Conservation (phyloP, 2,329 filamentous ascomycete species). For the Beauveria sp. region DNA sequence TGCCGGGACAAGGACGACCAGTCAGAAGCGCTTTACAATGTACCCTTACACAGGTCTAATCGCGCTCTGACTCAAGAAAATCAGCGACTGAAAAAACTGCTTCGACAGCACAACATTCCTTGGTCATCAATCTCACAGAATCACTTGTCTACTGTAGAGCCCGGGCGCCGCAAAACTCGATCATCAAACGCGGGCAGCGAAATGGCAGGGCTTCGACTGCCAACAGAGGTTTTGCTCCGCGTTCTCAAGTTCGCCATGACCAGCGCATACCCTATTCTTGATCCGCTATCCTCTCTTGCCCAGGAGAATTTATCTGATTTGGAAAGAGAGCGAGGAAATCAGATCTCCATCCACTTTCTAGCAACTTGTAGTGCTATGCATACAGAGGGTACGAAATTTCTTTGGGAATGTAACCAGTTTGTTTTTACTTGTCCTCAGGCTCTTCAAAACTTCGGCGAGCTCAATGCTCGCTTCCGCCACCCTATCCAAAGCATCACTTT, state of each 20-base stretch:
- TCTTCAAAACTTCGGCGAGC: constrained; percentile 40
- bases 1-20: constrained; percentile 45
- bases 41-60: constrained; percentile 40
- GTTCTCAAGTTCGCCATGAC: constrained; percentile 46
- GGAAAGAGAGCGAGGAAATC: constrained; percentile 37
- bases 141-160: constrained; percentile 25
- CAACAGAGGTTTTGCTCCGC: constrained; percentile 44
- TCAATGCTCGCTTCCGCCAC: constrained; percentile 34
- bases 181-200: constrained; percentile 23
- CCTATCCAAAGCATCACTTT: constrained; percentile 40
- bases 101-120: constrained; percentile 44
- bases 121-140: constrained; percentile 36
- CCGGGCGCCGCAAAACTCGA: constrained; percentile 26
- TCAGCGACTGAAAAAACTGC: constrained; percentile 39
- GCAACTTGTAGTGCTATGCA: constrained; percentile 43
- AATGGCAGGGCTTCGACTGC: constrained; percentile 34
- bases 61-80: constrained; percentile 41
- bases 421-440: constrained; percentile 46
- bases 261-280: constrained; percentile 42
- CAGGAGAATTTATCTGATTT: constrained; percentile 34
- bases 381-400: constrained; percentile 38
- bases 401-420: constrained; percentile 48
- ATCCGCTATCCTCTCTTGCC: constrained; percentile 41
- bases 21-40: constrained; percentile 39
- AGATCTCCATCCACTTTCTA: constrained; percentile 47